Conservation (phyloP, 2,329 filamentous ascomycete species). For the Ophiostoma angusticollis region DNA sequence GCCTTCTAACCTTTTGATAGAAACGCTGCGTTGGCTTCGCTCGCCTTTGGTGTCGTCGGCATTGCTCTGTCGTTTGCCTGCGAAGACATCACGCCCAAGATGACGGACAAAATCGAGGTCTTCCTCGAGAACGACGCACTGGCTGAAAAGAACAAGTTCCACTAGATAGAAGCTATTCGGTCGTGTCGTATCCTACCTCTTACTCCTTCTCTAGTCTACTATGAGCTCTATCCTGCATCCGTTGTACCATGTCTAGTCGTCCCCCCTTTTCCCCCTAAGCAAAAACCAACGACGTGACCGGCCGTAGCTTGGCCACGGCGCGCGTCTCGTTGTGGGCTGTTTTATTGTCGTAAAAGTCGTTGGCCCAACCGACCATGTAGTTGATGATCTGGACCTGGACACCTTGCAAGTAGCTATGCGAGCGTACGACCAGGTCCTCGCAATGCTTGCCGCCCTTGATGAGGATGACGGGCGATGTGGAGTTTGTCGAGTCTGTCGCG, state of each 20-base stretch:
- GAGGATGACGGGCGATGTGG: constrained; percentile 39
- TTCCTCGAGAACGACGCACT: constrained; percentile 2
- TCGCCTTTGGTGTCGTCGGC: constrained; percentile 2
- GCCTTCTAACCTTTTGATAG: not conserved
- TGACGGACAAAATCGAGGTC: constrained; percentile 2
- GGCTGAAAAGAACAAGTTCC: constrained; percentile 4
- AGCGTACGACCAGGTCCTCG: constrained; percentile 35
- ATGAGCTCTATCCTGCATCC: too few relatives aligned
- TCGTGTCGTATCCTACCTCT: not conserved
- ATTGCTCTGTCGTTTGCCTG: not conserved
- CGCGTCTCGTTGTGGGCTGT: not conserved
- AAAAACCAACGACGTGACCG: too few relatives aligned
- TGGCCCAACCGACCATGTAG: constrained; percentile 41
- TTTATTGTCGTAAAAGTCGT: constrained; percentile 28
- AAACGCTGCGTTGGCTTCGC: not conserved
- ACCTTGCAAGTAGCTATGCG: constrained; percentile 31
- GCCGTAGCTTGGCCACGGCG: too few relatives aligned
- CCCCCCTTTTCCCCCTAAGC: not conserved
- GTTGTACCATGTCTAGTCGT: too few relatives aligned
- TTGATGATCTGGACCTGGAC: constrained; percentile 33
- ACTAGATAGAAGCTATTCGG: not conserved
- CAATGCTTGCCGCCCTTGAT: constrained; percentile 43
- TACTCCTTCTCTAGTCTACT: too few relatives aligned
- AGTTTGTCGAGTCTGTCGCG: too few relatives aligned
- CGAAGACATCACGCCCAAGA: constrained; percentile 4